Evolutionary conservation across 108 stramenopile species (phyloP), one percentile per base, ranked within the genome.

Genomic region (Cyclotella distinguenda): DNA sequence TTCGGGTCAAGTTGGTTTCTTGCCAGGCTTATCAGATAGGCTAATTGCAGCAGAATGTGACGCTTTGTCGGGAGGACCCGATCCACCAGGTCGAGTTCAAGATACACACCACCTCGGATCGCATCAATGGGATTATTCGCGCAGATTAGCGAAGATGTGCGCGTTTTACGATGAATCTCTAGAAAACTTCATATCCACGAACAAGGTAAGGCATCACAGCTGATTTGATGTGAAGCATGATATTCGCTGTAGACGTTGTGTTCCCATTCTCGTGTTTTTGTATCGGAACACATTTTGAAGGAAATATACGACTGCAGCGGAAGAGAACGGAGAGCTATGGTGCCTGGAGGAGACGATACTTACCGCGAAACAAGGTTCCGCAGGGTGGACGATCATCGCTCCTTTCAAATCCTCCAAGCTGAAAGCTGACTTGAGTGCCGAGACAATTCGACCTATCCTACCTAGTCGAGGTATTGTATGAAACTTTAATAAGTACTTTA

Each of bases 61-160:
- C 62, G 83, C 84, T 9, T 27, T 10, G 0, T 48, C 64, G 13
- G 92, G 89, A 25, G 92, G 92, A 38, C 70, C 79, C 36, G 28
- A 57, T 39, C 2, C 11, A 6, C 12, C 34, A 31, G 72, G 87
- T 21, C 59, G 90, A 34, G 76, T 82, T 6, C 60, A 84, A 47
- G 94, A 95, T 53, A 90, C 94, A 0, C 94, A 95, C 60, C 87
- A 60, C 70, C 72, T 95, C 19, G 89, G 89, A 32, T 60, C 66
- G 8, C 60, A 56, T 28, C 93, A 94, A 65, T 89, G 90, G 90
- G 90, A 91, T 18, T 87, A 86, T 57, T 91, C 87, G 60, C 77
- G 85, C 16, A 64, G 62, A 43, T 32, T 88, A 55, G 88, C 88
- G 26, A 74, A 75, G 60, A 62, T 81, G 30, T 84, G 80, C 1